These are phyloP conservation scores for Gnomoniopsis smithogilvyi DNA, from an alignment of 2,329 filamentous ascomycete genomes.

Conservation along the genomic window DNA sequence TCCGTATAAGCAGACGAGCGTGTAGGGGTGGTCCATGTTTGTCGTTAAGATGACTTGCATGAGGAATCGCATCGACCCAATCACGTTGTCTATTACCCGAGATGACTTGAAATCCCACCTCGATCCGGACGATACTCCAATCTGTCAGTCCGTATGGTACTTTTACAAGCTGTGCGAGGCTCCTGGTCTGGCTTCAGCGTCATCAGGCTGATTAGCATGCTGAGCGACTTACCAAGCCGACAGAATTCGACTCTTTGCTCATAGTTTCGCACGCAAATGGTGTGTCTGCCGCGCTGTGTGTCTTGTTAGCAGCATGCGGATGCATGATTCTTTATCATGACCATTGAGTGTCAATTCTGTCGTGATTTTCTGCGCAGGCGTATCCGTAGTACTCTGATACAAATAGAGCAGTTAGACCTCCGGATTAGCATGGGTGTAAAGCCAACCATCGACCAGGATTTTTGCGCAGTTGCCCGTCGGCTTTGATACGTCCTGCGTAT, in stretches of 20 bases:
- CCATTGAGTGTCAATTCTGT: slow-evolving; percentile 4
- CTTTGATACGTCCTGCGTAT: slow-evolving; percentile 28
- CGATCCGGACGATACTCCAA: slow-evolving; percentile 7
- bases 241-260: background rate
- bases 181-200: background rate
- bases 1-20: background rate
- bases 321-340: background rate
- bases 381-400: slow-evolving; percentile 22
- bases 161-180: slow-evolving; percentile 6
- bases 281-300: slow-evolving; percentile 1
- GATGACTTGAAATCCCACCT: slow-evolving; percentile 14
- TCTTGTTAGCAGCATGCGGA: background rate
- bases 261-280: background rate
- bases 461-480: slow-evolving; percentile 39
- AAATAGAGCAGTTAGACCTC: slow-evolving; percentile 24
- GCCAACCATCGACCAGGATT: slow-evolving; percentile 25
- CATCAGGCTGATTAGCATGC: background rate
- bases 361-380: slow-evolving; percentile 27
- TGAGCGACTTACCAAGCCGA: background rate
- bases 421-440: slow-evolving; percentile 20
- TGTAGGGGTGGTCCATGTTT: slow-evolving; percentile 18
- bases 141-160: slow-evolving; percentile 4
- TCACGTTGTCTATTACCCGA: slow-evolving; percentile 19
- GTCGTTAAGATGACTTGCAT: slow-evolving; percentile 15
- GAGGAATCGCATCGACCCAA: slow-evolving; percentile 11